Evolutionary conservation across 345 rosid species (phyloP).

Genomic region (Tarenaya hassleriana): DNA sequence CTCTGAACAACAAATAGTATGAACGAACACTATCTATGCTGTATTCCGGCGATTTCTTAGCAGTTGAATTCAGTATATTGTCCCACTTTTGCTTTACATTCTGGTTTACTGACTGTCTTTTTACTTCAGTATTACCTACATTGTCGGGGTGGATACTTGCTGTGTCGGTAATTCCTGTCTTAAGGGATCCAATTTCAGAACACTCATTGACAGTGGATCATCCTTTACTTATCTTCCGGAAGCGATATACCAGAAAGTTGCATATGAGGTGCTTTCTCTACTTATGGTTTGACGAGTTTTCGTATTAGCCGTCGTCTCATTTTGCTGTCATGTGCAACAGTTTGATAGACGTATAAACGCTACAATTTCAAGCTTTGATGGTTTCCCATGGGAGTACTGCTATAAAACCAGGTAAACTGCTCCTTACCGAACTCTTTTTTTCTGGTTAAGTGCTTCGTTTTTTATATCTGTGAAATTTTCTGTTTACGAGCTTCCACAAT

Average conservation of each 20-base stretch:
- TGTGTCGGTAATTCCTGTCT: constrained; percentile 71
- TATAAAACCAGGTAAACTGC: constrained; percentile 58
- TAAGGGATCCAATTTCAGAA: constrained; percentile 46
- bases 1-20: constrained; percentile 55
- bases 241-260: constrained; percentile 42
- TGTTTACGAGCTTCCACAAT: not conserved
- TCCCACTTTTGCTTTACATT: constrained; percentile 10
- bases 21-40: constrained; percentile 12
- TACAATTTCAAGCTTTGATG: constrained; percentile 39
- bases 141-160: constrained; percentile 64
- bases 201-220: constrained; percentile 73
- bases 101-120: no score
- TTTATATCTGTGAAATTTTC: not conserved
- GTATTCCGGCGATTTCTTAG: not conserved
- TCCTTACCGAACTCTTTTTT: not conserved
- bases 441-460: constrained; percentile 1
- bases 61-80: not conserved
- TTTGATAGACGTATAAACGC: constrained; percentile 58
- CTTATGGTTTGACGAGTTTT: not conserved
- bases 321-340: constrained; percentile 26
- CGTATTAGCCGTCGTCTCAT: constrained; percentile 15
- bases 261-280: constrained; percentile 45
- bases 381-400: constrained; percentile 64
- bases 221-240: constrained; percentile 79
- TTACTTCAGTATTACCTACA: constrained; percentile 30